A percentile compares a stretch with the other conserved stretches of the same genome.
Conservation (phyloP, 257 asterid genomes). For the Solanum virginianum region DNA sequence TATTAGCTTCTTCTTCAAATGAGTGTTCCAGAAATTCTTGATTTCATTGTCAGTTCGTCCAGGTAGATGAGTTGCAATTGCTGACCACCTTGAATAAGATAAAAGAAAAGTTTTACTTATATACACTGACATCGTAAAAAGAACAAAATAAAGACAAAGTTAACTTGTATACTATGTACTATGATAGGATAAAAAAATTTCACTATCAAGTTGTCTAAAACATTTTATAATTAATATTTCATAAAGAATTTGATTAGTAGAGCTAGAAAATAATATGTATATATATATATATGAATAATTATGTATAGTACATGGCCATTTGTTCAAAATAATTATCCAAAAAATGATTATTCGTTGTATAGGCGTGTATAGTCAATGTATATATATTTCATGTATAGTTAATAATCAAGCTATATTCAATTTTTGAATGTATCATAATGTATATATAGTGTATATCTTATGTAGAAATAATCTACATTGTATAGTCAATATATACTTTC, state of each 20-base stretch:
- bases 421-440: too few relatives aligned
- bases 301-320: too few relatives aligned
- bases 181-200: not conserved
- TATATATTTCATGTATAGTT: too few relatives aligned
- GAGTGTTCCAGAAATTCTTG: slow-evolving; percentile 55
- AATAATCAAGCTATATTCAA: too few relatives aligned
- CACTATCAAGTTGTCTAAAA: not conserved
- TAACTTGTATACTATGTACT: not conserved
- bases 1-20: slow-evolving; percentile 44
- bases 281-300: too few relatives aligned
- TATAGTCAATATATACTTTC: too few relatives aligned
- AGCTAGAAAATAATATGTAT: not conserved
- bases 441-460: too few relatives aligned
- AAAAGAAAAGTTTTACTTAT: not conserved
- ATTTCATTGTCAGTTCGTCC: slow-evolving; percentile 27
- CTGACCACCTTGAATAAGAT: slow-evolving; percentile 37
- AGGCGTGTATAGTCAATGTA: too few relatives aligned
- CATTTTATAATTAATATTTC: not conserved
- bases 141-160: not conserved
- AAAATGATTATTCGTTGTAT: not conserved
- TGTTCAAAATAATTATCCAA: too few relatives aligned
- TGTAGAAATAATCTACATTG: too few relatives aligned
- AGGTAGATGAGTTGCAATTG: slow-evolving; percentile 47
- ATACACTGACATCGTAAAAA: not conserved
- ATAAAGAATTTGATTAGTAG: not conserved